A percentile compares a stretch with the other conserved stretches of the same genome.
These are phyloP conservation scores for Symbiodinium natans DNA, from an alignment of 73 alveolate species.

Conservation along the genomic window DNA sequence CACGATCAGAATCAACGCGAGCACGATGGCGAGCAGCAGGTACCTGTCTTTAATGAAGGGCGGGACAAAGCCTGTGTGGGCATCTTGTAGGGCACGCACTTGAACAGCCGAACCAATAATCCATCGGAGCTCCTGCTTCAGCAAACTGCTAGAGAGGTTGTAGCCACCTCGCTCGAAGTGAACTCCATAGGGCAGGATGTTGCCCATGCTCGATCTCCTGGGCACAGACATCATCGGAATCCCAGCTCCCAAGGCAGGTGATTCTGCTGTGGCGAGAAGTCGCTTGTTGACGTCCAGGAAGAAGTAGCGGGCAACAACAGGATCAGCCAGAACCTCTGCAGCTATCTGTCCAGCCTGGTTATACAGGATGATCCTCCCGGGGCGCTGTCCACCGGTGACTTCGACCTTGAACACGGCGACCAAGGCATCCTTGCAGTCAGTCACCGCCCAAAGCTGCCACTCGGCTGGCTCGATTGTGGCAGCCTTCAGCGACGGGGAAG, in stretches of 20 bases:
- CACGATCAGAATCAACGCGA: neutral
- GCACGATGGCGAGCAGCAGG: neutral
- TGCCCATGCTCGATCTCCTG: neutral
- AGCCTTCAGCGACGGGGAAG: neutral
- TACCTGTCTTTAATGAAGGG: conserved; percentile 34
- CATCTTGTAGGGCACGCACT: conserved; percentile 6
- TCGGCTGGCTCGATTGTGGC: neutral
- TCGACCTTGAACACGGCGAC: neutral
- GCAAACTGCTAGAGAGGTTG: conserved; percentile 8
- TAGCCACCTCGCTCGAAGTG: conserved; percentile 23
- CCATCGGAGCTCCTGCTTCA: conserved; percentile 23
- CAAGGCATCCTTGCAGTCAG: neutral
- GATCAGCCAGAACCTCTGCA: neutral
- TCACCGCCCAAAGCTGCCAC: neutral
- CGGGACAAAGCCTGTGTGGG: neutral
- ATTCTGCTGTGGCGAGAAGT: conserved; percentile 12
- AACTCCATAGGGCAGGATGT: neutral
- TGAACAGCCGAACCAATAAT: neutral
- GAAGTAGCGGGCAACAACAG: neutral
- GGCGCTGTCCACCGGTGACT: neutral
- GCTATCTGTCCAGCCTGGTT: neutral
- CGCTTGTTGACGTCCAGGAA: conserved; percentile 30
- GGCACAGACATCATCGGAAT: neutral
- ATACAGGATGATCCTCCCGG: neutral
- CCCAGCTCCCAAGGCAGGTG: neutral